These are phyloP conservation scores for Lasiosphaeria hispida DNA, from an alignment of 495 filamentous ascomycete species.

Conservation along the genomic window DNA sequence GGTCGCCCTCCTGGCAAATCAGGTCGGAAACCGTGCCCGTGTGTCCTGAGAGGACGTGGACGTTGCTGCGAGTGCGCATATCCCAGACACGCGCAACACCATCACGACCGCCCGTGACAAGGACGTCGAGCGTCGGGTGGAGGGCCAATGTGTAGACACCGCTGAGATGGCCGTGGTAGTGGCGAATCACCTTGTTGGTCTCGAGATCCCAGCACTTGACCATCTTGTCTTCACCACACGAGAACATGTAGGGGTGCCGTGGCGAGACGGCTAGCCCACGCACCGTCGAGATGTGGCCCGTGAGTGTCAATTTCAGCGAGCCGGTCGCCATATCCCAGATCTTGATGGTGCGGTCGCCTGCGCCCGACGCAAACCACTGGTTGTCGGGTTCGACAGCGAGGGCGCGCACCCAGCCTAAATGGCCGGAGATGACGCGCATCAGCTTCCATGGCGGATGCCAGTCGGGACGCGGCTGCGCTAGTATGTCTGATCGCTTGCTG, in stretches of 20 bases:
- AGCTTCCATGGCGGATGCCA: conserved; percentile 99
- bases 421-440: conserved; percentile 94
- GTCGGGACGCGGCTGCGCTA: conserved; percentile 74
- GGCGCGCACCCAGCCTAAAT: conserved; percentile 91
- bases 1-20: conserved; percentile 93
- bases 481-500: conserved; percentile 62
- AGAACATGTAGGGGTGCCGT: conserved; percentile 95
- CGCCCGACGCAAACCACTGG: conserved; percentile 95
- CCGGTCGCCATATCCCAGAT: conserved; percentile 96
- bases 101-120: conserved; percentile 93
- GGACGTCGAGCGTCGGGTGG: conserved; percentile 90
- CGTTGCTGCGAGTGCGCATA: conserved; percentile 92
- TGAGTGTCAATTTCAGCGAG: conserved; percentile 77
- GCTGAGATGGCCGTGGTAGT: conserved; percentile 96
- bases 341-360: conserved; percentile 96
- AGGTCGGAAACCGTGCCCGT: conserved; percentile 83
- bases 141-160: conserved; percentile 91
- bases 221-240: conserved; percentile 99
- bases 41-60: conserved; percentile 91
- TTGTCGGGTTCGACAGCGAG: conserved; percentile 94
- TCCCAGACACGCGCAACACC: conserved; percentile 97
- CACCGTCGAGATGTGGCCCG: conserved; percentile 96
- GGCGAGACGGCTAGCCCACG: conserved; percentile 90
- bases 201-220: conserved; percentile 99
- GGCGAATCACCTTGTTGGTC: conserved; percentile 96